A percentile compares a stretch with the other conserved stretches of the same genome.
These are phyloP conservation scores for Daldinia childiae DNA, from an alignment of 495 filamentous ascomycete species.

Conservation along the genomic window DNA sequence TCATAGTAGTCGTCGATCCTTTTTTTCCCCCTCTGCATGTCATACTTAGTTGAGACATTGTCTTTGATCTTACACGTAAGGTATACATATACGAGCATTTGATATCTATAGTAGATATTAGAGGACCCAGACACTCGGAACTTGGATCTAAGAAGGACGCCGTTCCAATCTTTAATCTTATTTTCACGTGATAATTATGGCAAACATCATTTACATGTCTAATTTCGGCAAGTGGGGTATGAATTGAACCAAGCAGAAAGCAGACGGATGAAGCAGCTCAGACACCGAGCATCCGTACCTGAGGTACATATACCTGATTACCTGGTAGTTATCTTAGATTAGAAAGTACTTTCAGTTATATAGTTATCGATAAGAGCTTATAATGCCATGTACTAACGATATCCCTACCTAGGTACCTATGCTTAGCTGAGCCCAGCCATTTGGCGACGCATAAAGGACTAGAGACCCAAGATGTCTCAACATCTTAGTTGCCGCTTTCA, in stretches of 20 bases:
- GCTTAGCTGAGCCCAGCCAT: background rate
- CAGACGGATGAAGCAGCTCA: background rate
- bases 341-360: no score
- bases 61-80: background rate
- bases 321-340: no score
- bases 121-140: background rate
- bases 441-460: conserved; percentile 27
- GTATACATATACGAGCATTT: background rate
- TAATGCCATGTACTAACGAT: background rate
- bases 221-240: conserved; percentile 22
- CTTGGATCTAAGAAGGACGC: background rate
- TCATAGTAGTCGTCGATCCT: no score
- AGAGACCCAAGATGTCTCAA: conserved; percentile 24
- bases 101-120: background rate
- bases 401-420: no score
- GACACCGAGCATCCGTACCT: background rate
- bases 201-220: background rate
- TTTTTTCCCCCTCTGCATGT: background rate
- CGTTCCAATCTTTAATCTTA: background rate
- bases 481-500: conserved; percentile 11
- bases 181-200: conserved; percentile 1
- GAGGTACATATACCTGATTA: no score
- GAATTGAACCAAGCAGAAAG: background rate
- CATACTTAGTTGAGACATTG: background rate
- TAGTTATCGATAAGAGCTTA: conserved; percentile 19